These are phyloP conservation scores for Xylariales sp. DNA, from an alignment of 2,329 filamentous ascomycete species.

Conservation along the genomic window DNA sequence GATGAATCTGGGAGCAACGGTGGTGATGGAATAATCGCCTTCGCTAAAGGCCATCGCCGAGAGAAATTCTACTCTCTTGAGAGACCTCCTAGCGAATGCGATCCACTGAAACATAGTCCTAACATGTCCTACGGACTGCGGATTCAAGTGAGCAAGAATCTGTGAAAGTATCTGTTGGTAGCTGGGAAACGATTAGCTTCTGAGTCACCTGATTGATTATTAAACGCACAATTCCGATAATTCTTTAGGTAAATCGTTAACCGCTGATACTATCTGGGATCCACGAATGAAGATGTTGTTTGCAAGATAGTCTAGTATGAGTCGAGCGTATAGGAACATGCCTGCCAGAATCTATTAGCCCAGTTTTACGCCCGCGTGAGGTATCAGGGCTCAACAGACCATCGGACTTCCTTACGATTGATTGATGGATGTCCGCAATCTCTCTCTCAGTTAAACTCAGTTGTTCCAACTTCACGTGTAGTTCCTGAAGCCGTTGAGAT, in stretches of 20 bases:
- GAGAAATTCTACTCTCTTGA: conserved; percentile 13
- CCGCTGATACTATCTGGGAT: background rate
- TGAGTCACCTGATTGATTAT: too few relatives aligned
- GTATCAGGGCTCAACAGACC: background rate
- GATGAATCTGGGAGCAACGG: background rate
- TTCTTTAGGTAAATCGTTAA: background rate
- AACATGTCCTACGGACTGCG: background rate
- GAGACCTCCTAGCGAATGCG: conserved; percentile 7
- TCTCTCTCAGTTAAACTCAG: background rate
- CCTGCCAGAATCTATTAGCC: background rate
- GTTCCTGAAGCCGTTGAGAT: conserved; percentile 1
- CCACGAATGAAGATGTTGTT: conserved; percentile 15
- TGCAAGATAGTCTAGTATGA: conserved; percentile 11
- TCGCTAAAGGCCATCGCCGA: conserved; percentile 16
- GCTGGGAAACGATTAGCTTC: background rate
- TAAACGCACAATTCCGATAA: conserved; percentile 15
- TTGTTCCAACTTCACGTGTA: background rate
- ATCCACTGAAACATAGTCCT: conserved; percentile 7
- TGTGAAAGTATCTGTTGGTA: conserved; percentile 15
- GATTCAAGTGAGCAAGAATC: conserved; percentile 9
- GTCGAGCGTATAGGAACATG: conserved; percentile 24
- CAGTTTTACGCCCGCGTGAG: background rate
- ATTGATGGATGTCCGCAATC: conserved; percentile 2
- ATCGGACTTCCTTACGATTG: conserved; percentile 10
- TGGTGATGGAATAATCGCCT: conserved; percentile 8